Percentiles rank a stretch among this genome's conserved stretches.
Evolutionary conservation across 495 filamentous ascomycete genomes (phyloP).

Genomic region (Trichoderma asperelloides): DNA sequence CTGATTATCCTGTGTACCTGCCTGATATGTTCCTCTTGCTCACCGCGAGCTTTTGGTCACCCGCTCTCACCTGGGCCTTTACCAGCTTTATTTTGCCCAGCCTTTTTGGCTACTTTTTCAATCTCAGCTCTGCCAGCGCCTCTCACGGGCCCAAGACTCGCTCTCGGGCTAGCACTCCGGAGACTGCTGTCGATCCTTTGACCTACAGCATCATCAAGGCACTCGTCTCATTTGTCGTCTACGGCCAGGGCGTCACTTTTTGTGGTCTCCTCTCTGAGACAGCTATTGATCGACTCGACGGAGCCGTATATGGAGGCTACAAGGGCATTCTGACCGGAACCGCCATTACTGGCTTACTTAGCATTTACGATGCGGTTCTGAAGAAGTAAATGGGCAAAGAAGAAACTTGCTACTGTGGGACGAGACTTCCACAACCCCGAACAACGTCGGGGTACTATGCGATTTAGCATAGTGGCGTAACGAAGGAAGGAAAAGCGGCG

Average conservation of each 20-base stretch:
- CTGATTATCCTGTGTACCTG: slow-evolving; percentile 46
- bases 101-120: slow-evolving; percentile 75
- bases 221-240: slow-evolving; percentile 68
- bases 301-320: slow-evolving; percentile 61
- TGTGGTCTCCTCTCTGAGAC: slow-evolving; percentile 49
- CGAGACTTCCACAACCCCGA: background rate
- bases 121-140: slow-evolving; percentile 49
- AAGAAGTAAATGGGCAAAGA: slow-evolving; percentile 47
- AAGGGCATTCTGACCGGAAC: slow-evolving; percentile 62
- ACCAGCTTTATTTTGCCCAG: slow-evolving; percentile 63
- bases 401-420: background rate
- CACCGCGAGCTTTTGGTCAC: slow-evolving; percentile 71
- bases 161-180: slow-evolving; percentile 18
- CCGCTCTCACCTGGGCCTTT: slow-evolving; percentile 66
- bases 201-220: slow-evolving; percentile 85
- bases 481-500: slow-evolving; percentile 5
- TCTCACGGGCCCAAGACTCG: slow-evolving; percentile 20
- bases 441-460: background rate
- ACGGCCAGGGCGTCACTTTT: slow-evolving; percentile 58
- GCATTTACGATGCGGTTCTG: slow-evolving; percentile 77
- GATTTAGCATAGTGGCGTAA: background rate
- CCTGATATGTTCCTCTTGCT: slow-evolving; percentile 81
- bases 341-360: slow-evolving; percentile 57
- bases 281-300: slow-evolving; percentile 52
- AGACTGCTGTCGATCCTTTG: slow-evolving; percentile 68